Evolutionary conservation across 371 early-diverging fungal genomes (phyloP), one percentile per base, ranked within the genome.

Genomic region (Coemansia sp.): DNA sequence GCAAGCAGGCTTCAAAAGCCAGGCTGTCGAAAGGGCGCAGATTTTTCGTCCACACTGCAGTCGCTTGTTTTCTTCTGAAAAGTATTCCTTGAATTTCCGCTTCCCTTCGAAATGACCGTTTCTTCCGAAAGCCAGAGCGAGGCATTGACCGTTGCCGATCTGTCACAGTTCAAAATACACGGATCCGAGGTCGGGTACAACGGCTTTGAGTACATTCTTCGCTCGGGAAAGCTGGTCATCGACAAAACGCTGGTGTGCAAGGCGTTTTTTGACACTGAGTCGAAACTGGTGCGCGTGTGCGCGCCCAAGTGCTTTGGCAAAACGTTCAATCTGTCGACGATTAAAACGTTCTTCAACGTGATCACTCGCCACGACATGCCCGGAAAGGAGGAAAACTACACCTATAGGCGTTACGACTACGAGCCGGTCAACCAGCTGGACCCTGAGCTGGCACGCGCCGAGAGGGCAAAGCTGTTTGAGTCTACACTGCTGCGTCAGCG

Each of bases 201-300:
- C 13, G 16, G 35, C 31, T 6, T 14, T 34, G 16, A 1, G 13
- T 34, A 10, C 34, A 30, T 3, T 13, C 10, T 31, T 1, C 31
- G 32, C 34, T 2, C 3, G 3, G 16, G 32, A 3, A 9, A 10
- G 39, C 2, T 54, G 38, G 13, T 20, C 2, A 14, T 34, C 4
- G 57, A 56, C 45, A 31, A 20, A 10, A n/a, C 57, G 45, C 45
- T 56, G 7, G 11, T 43, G 8, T 56, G 57, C 45, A 43, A 43
- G 20, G 57, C 57, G 7, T n/a, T 56, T 3, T 8, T 56, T 3
- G 57, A 32, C 3, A 20, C 35, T 1, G 34, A 34, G 7, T 26
- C 16, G 5, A 26, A 10, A 8, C 14, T 40, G 1, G 13, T 40
- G 8, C 30, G 39, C 5, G 5, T 54, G 26, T 54, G 55, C 14